Conservation (phyloP, 2,329 filamentous ascomycete genomes). For the Phialocephala subalpina region DNA sequence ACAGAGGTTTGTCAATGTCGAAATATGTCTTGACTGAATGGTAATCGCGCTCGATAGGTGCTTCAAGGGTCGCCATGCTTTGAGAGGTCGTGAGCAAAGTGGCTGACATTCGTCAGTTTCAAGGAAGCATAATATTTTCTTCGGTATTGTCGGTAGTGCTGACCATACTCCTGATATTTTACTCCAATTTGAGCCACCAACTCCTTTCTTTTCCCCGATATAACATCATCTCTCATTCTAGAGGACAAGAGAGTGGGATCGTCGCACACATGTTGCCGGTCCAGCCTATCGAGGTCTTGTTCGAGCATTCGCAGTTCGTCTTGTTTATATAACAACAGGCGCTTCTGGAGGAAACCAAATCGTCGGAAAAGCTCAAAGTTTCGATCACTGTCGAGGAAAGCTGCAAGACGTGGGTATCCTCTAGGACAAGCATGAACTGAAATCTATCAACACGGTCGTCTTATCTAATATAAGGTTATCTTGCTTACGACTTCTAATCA, state of each 20-base stretch:
- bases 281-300: constrained; percentile 16
- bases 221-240: constrained; percentile 12
- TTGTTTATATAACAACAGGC: constrained; percentile 43
- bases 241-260: constrained; percentile 10
- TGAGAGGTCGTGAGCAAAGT: constrained; percentile 31
- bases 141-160: not conserved
- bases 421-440: constrained; percentile 28
- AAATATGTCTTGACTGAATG: constrained; percentile 43
- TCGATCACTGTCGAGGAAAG: constrained; percentile 49
- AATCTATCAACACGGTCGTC: not conserved
- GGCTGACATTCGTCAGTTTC: constrained; percentile 14
- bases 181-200: constrained; percentile 24
- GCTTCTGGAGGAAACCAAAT: constrained; percentile 49
- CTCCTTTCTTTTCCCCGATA: constrained; percentile 3
- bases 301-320: constrained; percentile 31
- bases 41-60: constrained; percentile 42
- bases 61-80: constrained; percentile 40
- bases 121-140: not conserved
- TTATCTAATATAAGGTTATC: not conserved
- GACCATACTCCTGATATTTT: constrained; percentile 32
- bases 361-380: constrained; percentile 50
- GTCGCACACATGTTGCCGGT: not conserved
- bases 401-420: constrained; percentile 49
- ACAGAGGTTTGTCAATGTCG: constrained; percentile 29
- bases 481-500: not conserved